Base-by-base conservation (phyloP, 2,329 filamentous ascomycete species). In the Emmonsia crescens region DNA sequence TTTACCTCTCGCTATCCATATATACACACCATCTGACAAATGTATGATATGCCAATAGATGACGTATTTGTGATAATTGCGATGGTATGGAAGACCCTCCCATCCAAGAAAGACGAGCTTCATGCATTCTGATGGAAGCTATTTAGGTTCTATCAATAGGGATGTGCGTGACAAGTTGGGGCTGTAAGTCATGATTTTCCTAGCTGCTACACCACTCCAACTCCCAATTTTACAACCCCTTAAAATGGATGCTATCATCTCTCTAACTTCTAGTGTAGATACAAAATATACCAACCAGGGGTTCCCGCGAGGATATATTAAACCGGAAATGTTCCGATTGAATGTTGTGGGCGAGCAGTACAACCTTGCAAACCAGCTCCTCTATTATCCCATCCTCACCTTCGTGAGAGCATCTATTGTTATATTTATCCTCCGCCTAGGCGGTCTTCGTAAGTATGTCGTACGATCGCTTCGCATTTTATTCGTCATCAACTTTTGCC, bases 401-500 rank as follows among this genome's bases (percentile, higher is more conserved):
- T 64, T 64, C 27, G 60, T 61, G n/a, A 59, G 61, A 24, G 46
- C 38, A 21, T 64, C 64, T 16, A 60, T 62, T 5, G 31, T 64
- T 44, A 48, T 60, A 21, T 65, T 65, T 24, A 61, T 65, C 6
- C 64, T 64, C 40, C 61, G 62, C 9, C 57, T 65, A n/a, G 5
- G 46, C 1, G 56, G 61, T 14, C 61, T 64, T 51, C 63, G 27
- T 5, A 61, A 59, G 14, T 33, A 36, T 38, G 40, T 62, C 29
- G 19, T 56, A 40, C 33, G 58, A n/a, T 54, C 54, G 14, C 63
- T 65, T 38, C 60, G 49, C 33, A 31, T 51, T 1, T 48, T 63
- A 10, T 42, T 60, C 38, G 54, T 60, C n/a, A 62, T 77, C 63
- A 79, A 78, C 59, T 57, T 70, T 1, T 61, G 69, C 0, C 69